A percentile compares a stretch with the other conserved stretches of the same genome.
phyloP scores from a whole-genome alignment of 2,329 filamentous ascomycete species.

The Fusarium multiceps region DNA sequence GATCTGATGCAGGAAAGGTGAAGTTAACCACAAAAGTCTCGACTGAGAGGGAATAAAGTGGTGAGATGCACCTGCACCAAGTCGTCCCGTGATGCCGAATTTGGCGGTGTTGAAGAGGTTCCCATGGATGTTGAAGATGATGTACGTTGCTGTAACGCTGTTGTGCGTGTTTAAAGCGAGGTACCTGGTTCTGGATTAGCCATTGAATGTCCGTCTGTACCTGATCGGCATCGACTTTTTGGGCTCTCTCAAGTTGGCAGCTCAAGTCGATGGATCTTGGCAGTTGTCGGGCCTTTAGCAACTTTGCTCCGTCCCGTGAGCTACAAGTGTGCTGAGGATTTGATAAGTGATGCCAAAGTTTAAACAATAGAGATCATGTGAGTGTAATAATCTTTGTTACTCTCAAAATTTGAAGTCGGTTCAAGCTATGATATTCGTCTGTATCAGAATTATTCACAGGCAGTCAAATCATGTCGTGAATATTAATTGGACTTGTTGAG shows the following conservation, averaged over 20 bases:
- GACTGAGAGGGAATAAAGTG: not conserved
- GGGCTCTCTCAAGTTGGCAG: slow-evolving; percentile 15
- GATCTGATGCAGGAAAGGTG: slow-evolving; percentile 4
- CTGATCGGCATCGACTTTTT: slow-evolving; percentile 41
- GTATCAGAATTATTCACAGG: not conserved
- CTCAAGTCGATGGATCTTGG: slow-evolving; percentile 29
- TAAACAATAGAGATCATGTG: not conserved
- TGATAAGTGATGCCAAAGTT: not conserved
- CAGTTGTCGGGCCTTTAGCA: slow-evolving; percentile 35
- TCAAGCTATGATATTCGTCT: not conserved
- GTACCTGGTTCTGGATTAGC: slow-evolving; percentile 19
- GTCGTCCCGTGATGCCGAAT: slow-evolving; percentile 4
- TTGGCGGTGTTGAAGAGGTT: slow-evolving; percentile 10
- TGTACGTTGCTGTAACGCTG: slow-evolving; percentile 4
- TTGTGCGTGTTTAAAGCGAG: slow-evolving; percentile 15
- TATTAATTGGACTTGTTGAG: not conserved
- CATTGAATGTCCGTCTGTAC: slow-evolving; percentile 42
- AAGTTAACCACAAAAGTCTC: not conserved
- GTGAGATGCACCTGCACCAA: not conserved
- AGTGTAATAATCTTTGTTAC: not conserved
- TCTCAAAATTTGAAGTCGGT: not conserved
- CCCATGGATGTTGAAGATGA: slow-evolving; percentile 4
- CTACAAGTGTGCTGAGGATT: slow-evolving; percentile 17
- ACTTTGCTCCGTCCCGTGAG: slow-evolving; percentile 29
- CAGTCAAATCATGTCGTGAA: not conserved